phyloP scores from a whole-genome alignment of 768 basidiomycete species.

The Hypholoma sublateritium region DNA sequence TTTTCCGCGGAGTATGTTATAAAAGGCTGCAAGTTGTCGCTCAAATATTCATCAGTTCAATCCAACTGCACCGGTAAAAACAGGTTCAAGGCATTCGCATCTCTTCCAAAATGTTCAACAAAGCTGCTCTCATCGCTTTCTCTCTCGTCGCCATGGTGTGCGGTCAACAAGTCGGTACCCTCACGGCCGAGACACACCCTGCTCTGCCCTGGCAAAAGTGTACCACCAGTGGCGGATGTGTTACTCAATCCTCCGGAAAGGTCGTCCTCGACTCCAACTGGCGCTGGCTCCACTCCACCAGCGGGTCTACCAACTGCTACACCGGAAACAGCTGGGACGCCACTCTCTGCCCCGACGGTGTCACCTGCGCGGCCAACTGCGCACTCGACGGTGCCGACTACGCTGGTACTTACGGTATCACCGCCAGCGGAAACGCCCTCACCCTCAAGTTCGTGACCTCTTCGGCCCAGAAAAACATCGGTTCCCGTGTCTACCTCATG shows the following conservation, averaged over 20 bases:
- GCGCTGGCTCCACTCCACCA: constrained; percentile 50
- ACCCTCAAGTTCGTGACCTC: constrained; percentile 50
- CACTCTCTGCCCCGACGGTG: constrained; percentile 47
- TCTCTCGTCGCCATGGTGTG: constrained; percentile 41
- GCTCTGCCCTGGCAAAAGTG: constrained; percentile 45
- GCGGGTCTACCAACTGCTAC: constrained; percentile 45
- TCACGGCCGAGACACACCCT: constrained; percentile 50
- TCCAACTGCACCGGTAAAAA: constrained; percentile 16
- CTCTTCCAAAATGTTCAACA: constrained; percentile 34
- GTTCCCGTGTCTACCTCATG: constrained; percentile 52
- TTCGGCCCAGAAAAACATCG: constrained; percentile 35
- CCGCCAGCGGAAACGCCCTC: constrained; percentile 42
- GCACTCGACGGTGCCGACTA: constrained; percentile 49
- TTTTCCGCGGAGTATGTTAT: background rate
- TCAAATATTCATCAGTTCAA: constrained; percentile 16
- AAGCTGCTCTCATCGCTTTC: constrained; percentile 38
- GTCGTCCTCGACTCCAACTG: constrained; percentile 59
- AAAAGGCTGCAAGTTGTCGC: background rate
- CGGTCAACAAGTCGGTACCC: constrained; percentile 55
- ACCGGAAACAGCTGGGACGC: constrained; percentile 57
- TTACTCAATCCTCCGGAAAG: constrained; percentile 28
- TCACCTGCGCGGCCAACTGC: constrained; percentile 45
- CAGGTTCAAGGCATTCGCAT: constrained; percentile 13
- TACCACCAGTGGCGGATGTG: constrained; percentile 41
- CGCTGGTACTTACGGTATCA: constrained; percentile 52